phyloP scores from a whole-genome alignment of 1,139 yeast species.

The Blastobotrys buckinghamii region DNA sequence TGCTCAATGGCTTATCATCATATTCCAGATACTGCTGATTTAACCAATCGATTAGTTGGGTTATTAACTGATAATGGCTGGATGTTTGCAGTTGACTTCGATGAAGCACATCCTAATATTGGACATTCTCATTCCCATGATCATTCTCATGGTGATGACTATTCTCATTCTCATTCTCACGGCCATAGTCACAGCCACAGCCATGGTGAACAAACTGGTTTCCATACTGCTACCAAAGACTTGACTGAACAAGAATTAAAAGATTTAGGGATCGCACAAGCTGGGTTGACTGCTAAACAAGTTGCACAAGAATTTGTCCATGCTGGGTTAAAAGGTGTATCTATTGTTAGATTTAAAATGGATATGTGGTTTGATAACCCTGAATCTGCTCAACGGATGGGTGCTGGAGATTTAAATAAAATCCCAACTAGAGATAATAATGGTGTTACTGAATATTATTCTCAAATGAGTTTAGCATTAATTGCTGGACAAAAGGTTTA shows the following conservation, averaged over 20 bases:
- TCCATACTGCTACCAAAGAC: too few relatives aligned
- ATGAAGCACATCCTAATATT: background rate
- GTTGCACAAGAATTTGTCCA: background rate
- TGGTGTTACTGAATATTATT: slow-evolving; percentile 1
- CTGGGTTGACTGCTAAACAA: background rate
- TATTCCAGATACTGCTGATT: slow-evolving; percentile 21
- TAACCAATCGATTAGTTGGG: slow-evolving; percentile 18
- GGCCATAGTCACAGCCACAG: background rate
- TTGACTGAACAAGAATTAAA: background rate
- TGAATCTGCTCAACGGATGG: background rate
- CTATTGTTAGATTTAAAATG: background rate
- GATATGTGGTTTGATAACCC: slow-evolving; percentile 2
- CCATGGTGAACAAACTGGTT: background rate
- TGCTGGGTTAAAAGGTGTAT: slow-evolving; percentile 1
- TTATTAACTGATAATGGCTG: slow-evolving; percentile 24
- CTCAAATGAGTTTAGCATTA: slow-evolving; percentile 2
- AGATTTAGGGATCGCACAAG: slow-evolving; percentile 4
- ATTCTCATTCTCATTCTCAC: background rate
- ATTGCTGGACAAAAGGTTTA: slow-evolving; percentile 5
- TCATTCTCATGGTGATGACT: background rate
- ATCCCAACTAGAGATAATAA: background rate
- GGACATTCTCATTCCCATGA: slow-evolving; percentile 4
- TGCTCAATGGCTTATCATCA: slow-evolving; percentile 30
- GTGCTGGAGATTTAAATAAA: background rate
- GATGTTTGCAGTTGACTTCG: slow-evolving; percentile 24